Evolutionary conservation across 805 yeast species (phyloP), one percentile per base, ranked within the genome.

Genomic region (Ogataea siamensis): DNA sequence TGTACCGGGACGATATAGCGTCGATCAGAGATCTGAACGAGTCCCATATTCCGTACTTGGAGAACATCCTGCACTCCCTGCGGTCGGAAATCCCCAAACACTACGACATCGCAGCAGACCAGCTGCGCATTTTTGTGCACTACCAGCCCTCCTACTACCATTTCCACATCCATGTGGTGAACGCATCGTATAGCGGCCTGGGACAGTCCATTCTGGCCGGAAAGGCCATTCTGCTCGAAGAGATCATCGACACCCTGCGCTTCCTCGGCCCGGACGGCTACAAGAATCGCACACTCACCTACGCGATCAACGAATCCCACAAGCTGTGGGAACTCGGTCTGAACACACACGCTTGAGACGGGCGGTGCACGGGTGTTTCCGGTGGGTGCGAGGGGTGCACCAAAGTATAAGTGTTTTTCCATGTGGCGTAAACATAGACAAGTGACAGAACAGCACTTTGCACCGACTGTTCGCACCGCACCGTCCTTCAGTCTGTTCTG

Each of bases 81-180:
- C 60, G 64, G 37, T 47, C 54, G 1, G 71, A 73, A 2, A 74
- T 86, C 5, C 63, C 77, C 0, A 55, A 58, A 15, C 55, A 64
- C 28, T 84, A 74, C 55, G 66, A 67, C 9, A 50, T 87, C 9
- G 58, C 50, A 2, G 50, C 64, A 0, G 82, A 83, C 54, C 74
- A 80, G 49, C 58, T 93, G 49, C 73, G 95, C 41, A 57, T 88
- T 1, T 93, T 85, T 55, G 73, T 93, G 33, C 99, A 93, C 66
- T 85, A 93, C 60, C 98, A 89, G 49, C 99, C 99, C 0, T 84
- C 96, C 0, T 93, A 91, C 60, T 93, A 93, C 56, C 98, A 93
- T 55, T 83, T 93, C 68, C 99, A 93, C 57, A 73, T 93, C 12
- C 99, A 93, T 58, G 81, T 87, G 12, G 95, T 87, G 13, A 83